phyloP scores from a whole-genome alignment of 2,329 filamentous ascomycete genomes.

The Pseudocercospora eumusae region DNA sequence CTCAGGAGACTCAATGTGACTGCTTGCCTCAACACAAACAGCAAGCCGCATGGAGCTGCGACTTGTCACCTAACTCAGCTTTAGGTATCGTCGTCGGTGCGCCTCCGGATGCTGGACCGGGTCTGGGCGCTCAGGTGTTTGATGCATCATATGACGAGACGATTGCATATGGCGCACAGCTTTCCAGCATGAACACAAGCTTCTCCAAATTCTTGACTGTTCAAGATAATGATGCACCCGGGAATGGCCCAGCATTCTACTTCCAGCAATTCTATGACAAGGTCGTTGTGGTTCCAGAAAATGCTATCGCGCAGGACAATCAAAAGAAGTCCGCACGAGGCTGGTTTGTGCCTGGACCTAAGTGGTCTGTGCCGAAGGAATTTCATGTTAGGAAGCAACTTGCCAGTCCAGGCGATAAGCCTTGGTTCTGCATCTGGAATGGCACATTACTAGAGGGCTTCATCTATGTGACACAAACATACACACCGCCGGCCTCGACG shows the following conservation, averaged over 20 bases:
- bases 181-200: constrained; percentile 48
- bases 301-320: constrained; percentile 32
- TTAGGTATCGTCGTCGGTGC: constrained; percentile 36
- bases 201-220: constrained; percentile 55
- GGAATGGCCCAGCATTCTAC: constrained; percentile 63
- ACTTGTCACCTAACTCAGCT: constrained; percentile 44
- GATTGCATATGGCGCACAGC: constrained; percentile 62
- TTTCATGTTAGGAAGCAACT: constrained; percentile 44
- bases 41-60: constrained; percentile 65
- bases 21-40: constrained; percentile 61
- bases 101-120: constrained; percentile 21
- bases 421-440: constrained; percentile 73
- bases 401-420: constrained; percentile 57
- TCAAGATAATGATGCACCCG: constrained; percentile 57
- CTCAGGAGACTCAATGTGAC: constrained; percentile 53
- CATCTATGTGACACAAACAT: constrained; percentile 61
- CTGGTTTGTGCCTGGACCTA: constrained; percentile 10
- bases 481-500: constrained; percentile 34
- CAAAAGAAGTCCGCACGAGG: constrained; percentile 25
- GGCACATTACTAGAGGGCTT: constrained; percentile 66
- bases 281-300: constrained; percentile 56
- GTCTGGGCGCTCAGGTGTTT: constrained; percentile 36
- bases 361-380: constrained; percentile 19
- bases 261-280: constrained; percentile 66
- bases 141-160: constrained; percentile 33